phyloP scores from a whole-genome alignment of 768 basidiomycete species.

The Naganishia kalamii region DNA sequence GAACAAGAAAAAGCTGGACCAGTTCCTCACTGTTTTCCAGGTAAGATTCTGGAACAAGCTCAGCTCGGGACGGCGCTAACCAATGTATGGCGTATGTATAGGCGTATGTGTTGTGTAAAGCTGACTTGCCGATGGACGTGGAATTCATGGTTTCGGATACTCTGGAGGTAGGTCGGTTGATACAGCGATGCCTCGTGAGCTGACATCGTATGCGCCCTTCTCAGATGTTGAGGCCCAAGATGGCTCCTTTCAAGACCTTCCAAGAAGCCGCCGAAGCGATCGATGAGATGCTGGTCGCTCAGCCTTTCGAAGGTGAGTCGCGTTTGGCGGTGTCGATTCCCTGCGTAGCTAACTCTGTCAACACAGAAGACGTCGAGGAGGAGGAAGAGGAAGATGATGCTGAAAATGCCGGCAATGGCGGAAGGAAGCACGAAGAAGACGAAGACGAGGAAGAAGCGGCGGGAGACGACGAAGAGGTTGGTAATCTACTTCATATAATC shows the following conservation, averaged over 20 bases:
- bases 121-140: conserved; percentile 87
- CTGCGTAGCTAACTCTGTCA: background rate
- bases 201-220: background rate
- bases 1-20: conserved; percentile 86
- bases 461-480: conserved; percentile 45
- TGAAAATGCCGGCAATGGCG: conserved; percentile 29
- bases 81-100: conserved; percentile 24
- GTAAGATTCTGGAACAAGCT: conserved; percentile 48
- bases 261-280: conserved; percentile 82
- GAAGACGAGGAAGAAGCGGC: conserved; percentile 49
- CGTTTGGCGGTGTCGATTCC: too few relatives aligned
- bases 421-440: conserved; percentile 51
- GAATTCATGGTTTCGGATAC: conserved; percentile 97
- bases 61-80: conserved; percentile 41
- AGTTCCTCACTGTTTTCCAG: conserved; percentile 88
- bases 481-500: background rate
- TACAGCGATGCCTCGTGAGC: background rate
- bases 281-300: conserved; percentile 75
- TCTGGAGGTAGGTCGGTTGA: conserved; percentile 60
- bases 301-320: conserved; percentile 55
- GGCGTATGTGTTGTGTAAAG: conserved; percentile 86
- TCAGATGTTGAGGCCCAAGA: conserved; percentile 80
- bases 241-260: conserved; percentile 62
- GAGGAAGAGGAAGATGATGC: conserved; percentile 29
- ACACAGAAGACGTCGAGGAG: conserved; percentile 50